These are phyloP conservation scores for Aspergillus fructus DNA, from an alignment of 2,329 filamentous ascomycete species.

Conservation along the genomic window DNA sequence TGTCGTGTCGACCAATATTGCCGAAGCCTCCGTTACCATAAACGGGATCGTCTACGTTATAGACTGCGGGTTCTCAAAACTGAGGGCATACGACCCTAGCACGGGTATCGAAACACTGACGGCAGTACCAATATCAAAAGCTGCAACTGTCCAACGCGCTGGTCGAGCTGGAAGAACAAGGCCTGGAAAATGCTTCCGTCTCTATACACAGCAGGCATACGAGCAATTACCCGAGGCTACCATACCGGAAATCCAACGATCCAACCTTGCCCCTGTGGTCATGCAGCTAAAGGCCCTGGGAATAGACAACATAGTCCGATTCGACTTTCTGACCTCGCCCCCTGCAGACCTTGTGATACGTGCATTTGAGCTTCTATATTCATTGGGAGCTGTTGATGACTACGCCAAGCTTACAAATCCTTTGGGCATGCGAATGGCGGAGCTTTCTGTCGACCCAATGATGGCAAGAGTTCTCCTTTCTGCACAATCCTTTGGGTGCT, in stretches of 20 bases:
- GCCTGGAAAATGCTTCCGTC: conserved; percentile 88
- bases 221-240: conserved; percentile 67
- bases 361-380: conserved; percentile 83
- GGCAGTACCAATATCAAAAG: conserved; percentile 79
- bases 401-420: conserved; percentile 89
- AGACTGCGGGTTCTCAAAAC: conserved; percentile 87
- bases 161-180: conserved; percentile 86
- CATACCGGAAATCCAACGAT: conserved; percentile 86
- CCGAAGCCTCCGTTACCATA: conserved; percentile 93
- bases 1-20: conserved; percentile 92
- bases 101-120: conserved; percentile 88
- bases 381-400: conserved; percentile 80
- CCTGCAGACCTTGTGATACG: conserved; percentile 81
- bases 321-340: conserved; percentile 83
- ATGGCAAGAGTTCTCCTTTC: conserved; percentile 85
- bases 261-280: conserved; percentile 82
- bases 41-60: conserved; percentile 88
- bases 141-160: conserved; percentile 86
- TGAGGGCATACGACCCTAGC: conserved; percentile 77
- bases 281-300: conserved; percentile 92
- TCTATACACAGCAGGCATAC: conserved; percentile 80
- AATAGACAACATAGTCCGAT: conserved; percentile 89
- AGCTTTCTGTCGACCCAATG: conserved; percentile 91
- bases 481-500: conserved; percentile 71
- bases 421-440: conserved; percentile 86